These are phyloP conservation scores for Aureobasidium lini DNA, from an alignment of 2,329 filamentous ascomycete species.

Conservation along the genomic window DNA sequence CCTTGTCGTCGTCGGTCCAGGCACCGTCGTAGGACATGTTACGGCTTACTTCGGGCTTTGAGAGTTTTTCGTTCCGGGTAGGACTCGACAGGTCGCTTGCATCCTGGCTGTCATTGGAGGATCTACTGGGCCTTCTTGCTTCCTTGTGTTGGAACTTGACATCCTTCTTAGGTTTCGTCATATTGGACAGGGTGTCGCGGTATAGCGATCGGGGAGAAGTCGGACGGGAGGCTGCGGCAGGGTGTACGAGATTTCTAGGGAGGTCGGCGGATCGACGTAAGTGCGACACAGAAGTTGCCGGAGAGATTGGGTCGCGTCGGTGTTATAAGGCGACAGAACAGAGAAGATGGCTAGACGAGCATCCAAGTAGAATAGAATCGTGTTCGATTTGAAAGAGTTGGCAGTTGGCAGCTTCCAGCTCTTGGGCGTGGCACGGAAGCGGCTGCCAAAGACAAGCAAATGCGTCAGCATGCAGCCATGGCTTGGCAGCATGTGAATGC, in stretches of 20 bases:
- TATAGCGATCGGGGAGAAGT: neutral
- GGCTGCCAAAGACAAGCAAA: neutral
- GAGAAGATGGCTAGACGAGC: neutral
- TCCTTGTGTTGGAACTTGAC: conserved; percentile 54
- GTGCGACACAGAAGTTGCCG: neutral
- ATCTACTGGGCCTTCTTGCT: conserved; percentile 50
- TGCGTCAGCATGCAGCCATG: neutral
- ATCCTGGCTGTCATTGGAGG: conserved; percentile 55
- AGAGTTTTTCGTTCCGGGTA: conserved; percentile 33
- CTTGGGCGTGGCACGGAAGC: neutral
- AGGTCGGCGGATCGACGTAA: neutral
- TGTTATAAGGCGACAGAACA: neutral
- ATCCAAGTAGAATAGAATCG: neutral
- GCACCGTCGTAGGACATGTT: conserved; percentile 15
- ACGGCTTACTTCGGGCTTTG: conserved; percentile 16
- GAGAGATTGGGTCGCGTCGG: neutral
- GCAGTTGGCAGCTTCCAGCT: neutral
- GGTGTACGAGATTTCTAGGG: neutral
- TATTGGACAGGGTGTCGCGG: conserved; percentile 19
- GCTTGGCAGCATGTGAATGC: conserved; percentile 7
- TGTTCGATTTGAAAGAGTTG: neutral
- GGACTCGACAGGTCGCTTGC: conserved; percentile 46
- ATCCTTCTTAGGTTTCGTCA: conserved; percentile 50
- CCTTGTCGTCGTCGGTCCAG: conserved; percentile 19
- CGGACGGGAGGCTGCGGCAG: neutral